Conservation (phyloP, 495 filamentous ascomycete species). For the Daldinia decipiens region DNA sequence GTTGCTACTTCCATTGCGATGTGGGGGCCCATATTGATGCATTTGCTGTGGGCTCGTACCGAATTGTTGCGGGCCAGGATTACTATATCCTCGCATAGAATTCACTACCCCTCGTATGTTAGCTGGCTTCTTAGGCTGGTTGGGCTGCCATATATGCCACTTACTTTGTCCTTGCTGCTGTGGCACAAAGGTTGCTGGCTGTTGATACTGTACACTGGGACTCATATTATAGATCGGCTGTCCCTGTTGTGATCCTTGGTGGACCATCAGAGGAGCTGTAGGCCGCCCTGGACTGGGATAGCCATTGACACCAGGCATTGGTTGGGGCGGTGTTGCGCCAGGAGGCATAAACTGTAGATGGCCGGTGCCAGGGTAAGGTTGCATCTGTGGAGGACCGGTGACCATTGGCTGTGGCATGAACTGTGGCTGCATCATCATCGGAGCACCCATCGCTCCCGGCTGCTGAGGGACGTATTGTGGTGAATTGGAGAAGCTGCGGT, state of each 20-base stretch:
- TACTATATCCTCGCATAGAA: constrained; percentile 68
- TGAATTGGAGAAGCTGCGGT: constrained; percentile 64
- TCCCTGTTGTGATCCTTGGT: constrained; percentile 76
- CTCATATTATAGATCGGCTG: constrained; percentile 76
- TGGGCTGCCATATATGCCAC: constrained; percentile 52
- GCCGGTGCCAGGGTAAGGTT: constrained; percentile 71
- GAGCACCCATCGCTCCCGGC: constrained; percentile 68
- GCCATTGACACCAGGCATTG: constrained; percentile 65
- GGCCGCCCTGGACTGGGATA: constrained; percentile 85
- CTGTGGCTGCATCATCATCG: constrained; percentile 84
- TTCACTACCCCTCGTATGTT: constrained; percentile 58
- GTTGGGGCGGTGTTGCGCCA: constrained; percentile 68
- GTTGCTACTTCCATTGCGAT: constrained; percentile 66
- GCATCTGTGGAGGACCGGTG: constrained; percentile 73
- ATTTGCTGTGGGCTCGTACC: constrained; percentile 71
- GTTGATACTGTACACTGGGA: constrained; percentile 72
- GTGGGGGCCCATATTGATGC: constrained; percentile 70
- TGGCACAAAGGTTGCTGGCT: constrained; percentile 66
- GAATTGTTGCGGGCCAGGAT: constrained; percentile 68
- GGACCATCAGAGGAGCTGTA: constrained; percentile 82
- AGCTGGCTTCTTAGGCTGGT: constrained; percentile 40
- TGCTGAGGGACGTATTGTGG: constrained; percentile 75
- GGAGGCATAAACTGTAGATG: constrained; percentile 66
- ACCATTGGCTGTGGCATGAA: constrained; percentile 69
- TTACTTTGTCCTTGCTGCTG: constrained; percentile 76